Evolutionary conservation across 768 basidiomycete species (phyloP).

Genomic region (Lentinus brumalis): DNA sequence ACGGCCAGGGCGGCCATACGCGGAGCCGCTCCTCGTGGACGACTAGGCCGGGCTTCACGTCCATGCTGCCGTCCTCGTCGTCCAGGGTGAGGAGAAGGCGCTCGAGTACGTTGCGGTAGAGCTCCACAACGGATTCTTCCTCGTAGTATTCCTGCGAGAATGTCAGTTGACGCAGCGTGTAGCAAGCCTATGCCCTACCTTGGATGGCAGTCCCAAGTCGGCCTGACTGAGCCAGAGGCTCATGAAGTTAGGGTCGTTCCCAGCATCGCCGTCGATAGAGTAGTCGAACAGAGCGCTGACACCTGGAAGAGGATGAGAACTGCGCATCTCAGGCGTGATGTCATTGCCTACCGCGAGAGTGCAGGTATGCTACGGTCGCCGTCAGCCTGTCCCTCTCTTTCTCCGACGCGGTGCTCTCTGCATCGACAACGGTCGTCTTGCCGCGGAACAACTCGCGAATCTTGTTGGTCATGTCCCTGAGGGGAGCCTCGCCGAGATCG

Average conservation of each 20-base stretch:
- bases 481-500: conserved; percentile 67
- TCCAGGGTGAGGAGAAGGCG: conserved; percentile 64
- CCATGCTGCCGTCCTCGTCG: conserved; percentile 41
- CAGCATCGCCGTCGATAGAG: conserved; percentile 85
- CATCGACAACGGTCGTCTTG: conserved; percentile 43
- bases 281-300: conserved; percentile 80
- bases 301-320: conserved; percentile 44
- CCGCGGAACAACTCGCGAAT: conserved; percentile 63
- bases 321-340: not conserved
- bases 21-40: conserved; percentile 43
- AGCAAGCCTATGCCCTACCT: conserved; percentile 47
- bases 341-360: conserved; percentile 71
- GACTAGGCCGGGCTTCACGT: conserved; percentile 25
- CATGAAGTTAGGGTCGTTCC: conserved; percentile 84
- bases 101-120: conserved; percentile 71
- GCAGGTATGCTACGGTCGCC: conserved; percentile 80
- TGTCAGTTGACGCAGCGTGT: conserved; percentile 1
- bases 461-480: conserved; percentile 65
- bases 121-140: conserved; percentile 65
- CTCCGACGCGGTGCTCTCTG: conserved; percentile 19
- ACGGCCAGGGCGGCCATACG: conserved; percentile 80
- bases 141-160: conserved; percentile 80
- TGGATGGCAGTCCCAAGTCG: conserved; percentile 80
- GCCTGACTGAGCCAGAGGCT: conserved; percentile 85
- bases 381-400: conserved; percentile 64